A percentile compares a stretch with the other conserved stretches of the same genome.
phyloP scores from a whole-genome alignment of 73 alveolate species.

The Paramecium octaurelia region DNA sequence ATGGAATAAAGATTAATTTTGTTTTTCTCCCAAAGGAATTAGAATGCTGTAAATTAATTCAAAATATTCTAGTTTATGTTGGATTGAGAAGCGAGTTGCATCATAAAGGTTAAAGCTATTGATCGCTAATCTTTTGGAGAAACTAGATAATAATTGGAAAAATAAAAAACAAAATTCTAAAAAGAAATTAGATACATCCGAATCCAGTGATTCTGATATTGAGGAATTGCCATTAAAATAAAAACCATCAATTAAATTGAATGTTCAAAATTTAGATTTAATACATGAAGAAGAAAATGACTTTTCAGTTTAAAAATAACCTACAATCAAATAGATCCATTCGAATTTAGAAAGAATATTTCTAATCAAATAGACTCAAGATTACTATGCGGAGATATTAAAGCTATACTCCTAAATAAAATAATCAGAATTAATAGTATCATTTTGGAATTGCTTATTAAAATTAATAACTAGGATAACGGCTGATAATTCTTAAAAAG shows the following conservation, averaged over 20 bases:
- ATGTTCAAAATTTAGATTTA: not conserved
- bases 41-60: not conserved
- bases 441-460: not conserved
- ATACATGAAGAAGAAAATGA: slow-evolving; percentile 1
- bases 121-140: not conserved
- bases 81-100: not conserved
- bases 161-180: not conserved
- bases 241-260: not conserved
- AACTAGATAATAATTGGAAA: not conserved
- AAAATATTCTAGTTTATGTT: not conserved
- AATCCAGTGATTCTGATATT: not conserved
- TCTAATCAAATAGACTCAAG: not conserved
- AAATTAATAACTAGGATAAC: not conserved
- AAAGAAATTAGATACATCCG: not conserved
- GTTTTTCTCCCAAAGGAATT: not conserved
- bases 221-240: not conserved
- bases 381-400: not conserved
- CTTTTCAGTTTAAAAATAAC: not conserved
- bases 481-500: not conserved
- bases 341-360: not conserved
- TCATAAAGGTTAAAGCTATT: not conserved
- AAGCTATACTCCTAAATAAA: not conserved
- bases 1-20: not conserved
- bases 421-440: not conserved
- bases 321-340: not conserved